Percentiles rank a stretch among this genome's conserved stretches.
Conservation (phyloP, 768 basidiomycete species). For the Kwoniella sp. region DNA sequence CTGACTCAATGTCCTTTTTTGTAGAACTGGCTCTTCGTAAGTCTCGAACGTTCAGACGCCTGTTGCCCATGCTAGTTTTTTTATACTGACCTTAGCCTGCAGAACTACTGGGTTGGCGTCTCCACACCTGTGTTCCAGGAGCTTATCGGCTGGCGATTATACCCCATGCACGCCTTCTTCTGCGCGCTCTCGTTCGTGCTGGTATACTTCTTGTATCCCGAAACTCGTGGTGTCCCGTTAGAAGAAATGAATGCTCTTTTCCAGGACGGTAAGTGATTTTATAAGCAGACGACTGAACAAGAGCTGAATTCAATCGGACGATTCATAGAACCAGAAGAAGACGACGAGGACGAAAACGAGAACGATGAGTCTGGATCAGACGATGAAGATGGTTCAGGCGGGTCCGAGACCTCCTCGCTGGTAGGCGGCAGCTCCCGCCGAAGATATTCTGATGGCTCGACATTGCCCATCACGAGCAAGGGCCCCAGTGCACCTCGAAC, state of each 20-base stretch:
- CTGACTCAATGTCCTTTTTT: constrained; percentile 9
- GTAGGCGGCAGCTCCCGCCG: constrained; percentile 19
- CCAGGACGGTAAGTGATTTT: constrained; percentile 41
- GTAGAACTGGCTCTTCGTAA: constrained; percentile 60
- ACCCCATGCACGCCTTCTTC: constrained; percentile 95
- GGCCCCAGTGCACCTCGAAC: constrained; percentile 26
- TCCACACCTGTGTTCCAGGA: constrained; percentile 85
- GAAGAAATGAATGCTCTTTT: constrained; percentile 54
- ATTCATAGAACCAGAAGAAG: constrained; percentile 37
- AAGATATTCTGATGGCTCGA: constrained; percentile 24
- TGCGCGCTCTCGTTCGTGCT: constrained; percentile 82
- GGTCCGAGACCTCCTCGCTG: constrained; percentile 35
- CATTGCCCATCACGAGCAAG: constrained; percentile 40
- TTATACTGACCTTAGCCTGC: constrained; percentile 41
- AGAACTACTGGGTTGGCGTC: constrained; percentile 84
- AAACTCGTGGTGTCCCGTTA: constrained; percentile 50
- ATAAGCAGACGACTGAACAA: too few species aligned
- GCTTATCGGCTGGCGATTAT: constrained; percentile 82
- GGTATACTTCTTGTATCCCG: constrained; percentile 54
- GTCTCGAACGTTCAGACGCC: constrained; percentile 5
- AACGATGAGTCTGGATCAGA: constrained; percentile 41
- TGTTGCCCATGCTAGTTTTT: not conserved
- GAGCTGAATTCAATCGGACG: not conserved
- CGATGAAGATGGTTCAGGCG: constrained; percentile 30
- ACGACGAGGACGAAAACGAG: constrained; percentile 38